Conservation (phyloP, 1,139 yeast genomes). For the Magnusiomyces magnusii region DNA sequence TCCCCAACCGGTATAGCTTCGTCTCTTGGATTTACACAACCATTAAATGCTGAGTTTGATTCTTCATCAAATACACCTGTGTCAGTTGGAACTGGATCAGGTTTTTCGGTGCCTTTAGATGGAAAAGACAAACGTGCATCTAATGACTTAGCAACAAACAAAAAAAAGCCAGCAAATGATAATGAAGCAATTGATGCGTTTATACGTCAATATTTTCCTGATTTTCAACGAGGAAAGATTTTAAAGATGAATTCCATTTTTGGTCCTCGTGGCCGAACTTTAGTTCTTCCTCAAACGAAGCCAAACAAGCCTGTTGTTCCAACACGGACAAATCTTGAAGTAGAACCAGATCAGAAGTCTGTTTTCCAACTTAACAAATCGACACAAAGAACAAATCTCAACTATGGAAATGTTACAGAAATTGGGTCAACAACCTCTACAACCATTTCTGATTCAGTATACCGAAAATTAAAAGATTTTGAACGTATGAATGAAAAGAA, state of each 20-base stretch:
- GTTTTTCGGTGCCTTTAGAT: background rate
- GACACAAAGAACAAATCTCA: background rate
- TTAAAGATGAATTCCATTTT: conserved; percentile 62
- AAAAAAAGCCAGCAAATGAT: background rate
- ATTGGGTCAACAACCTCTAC: conserved; percentile 12
- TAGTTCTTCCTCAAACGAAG: conserved; percentile 47
- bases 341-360: conserved; percentile 37
- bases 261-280: conserved; percentile 52
- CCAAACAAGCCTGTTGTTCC: conserved; percentile 56
- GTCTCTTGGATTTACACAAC: background rate
- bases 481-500: conserved; percentile 16
- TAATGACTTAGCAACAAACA: background rate
- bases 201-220: conserved; percentile 47
- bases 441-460: conserved; percentile 18
- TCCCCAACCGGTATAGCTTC: background rate
- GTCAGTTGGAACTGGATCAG: background rate
- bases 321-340: conserved; percentile 36
- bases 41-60: background rate
- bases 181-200: conserved; percentile 19
- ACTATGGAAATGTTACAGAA: conserved; percentile 9
- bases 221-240: conserved; percentile 48
- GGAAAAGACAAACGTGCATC: background rate
- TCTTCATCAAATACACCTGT: background rate
- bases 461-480: conserved; percentile 8
- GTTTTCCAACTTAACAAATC: conserved; percentile 17